phyloP scores from a whole-genome alignment of 164 flowering plant species.

The Macadamia tetraphylla region DNA sequence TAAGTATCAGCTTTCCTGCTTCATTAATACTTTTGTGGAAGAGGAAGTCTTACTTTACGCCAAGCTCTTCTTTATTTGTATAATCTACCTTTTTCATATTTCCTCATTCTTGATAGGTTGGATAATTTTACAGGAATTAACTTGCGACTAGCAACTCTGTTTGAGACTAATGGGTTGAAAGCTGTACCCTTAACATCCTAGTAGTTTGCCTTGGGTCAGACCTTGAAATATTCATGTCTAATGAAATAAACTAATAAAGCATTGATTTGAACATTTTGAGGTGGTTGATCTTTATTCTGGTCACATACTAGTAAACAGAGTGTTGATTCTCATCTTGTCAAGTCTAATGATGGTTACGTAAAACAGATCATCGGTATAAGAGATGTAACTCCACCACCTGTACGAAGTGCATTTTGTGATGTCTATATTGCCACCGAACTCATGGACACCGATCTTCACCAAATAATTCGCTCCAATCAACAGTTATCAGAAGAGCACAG shows the following conservation, averaged over 20 bases:
- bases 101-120: neutral
- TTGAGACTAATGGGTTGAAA: too few species aligned
- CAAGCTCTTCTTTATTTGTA: neutral
- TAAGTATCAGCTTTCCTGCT: too few species aligned
- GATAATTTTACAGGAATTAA: neutral
- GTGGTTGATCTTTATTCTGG: neutral
- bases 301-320: neutral
- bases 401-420: constrained; percentile 68
- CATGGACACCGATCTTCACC: constrained; percentile 98
- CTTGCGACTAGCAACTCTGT: neutral
- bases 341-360: neutral
- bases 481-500: constrained; percentile 84
- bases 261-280: too few species aligned
- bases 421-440: constrained; percentile 86
- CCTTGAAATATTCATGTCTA: neutral
- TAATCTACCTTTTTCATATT: neutral
- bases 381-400: constrained; percentile 91
- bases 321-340: neutral
- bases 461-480: constrained; percentile 88
- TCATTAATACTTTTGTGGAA: neutral
- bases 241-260: neutral
- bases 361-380: constrained; percentile 63
- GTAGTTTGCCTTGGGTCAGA: neutral
- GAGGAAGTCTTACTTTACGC: neutral
- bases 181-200: neutral